A percentile compares a stretch with the other conserved stretches of the same genome.
These are phyloP conservation scores for Herpetomonas tarakana DNA, from an alignment of 208 protist genomes.

Conservation along the genomic window DNA sequence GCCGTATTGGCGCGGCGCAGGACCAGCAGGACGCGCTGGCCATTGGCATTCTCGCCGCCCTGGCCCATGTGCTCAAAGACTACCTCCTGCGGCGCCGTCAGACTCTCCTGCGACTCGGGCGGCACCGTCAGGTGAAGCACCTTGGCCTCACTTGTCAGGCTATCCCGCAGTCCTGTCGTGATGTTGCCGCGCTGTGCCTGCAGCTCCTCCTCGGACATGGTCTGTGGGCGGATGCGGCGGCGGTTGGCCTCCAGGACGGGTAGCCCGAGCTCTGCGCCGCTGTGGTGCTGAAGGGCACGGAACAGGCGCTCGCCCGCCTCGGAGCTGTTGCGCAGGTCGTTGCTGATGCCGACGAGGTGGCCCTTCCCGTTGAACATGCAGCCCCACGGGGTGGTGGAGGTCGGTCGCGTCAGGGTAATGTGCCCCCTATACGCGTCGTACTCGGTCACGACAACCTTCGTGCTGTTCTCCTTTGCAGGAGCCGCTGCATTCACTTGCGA, in stretches of 20 bases:
- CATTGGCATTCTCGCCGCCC: conserved; percentile 43
- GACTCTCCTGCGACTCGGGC: conserved; percentile 19
- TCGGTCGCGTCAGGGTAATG: conserved; percentile 38
- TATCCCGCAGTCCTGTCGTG: conserved; percentile 12
- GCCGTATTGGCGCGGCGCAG: conserved; percentile 36
- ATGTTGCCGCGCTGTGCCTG: conserved; percentile 4
- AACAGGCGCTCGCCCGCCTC: conserved; percentile 35
- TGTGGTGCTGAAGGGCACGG: conserved; percentile 37
- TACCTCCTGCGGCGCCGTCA: conserved; percentile 44
- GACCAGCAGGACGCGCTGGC: conserved; percentile 53
- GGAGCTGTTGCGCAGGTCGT: conserved; percentile 39
- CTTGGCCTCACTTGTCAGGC: conserved; percentile 10
- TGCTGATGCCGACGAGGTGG: conserved; percentile 41
- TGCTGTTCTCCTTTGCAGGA: conserved; percentile 3
- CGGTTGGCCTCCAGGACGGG: conserved; percentile 48
- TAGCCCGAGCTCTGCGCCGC: conserved; percentile 16
- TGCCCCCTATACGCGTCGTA: conserved; percentile 23
- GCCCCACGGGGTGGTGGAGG: conserved; percentile 39
- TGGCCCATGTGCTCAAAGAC: conserved; percentile 41
- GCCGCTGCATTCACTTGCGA: background rate
- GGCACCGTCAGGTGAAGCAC: conserved; percentile 21
- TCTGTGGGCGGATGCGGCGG: conserved; percentile 16
- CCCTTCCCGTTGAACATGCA: conserved; percentile 41
- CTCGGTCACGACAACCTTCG: conserved; percentile 18
- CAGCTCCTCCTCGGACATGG: conserved; percentile 11